Evolutionary conservation across 257 asterid genomes (phyloP).

Genomic region (Solanum commersonii): DNA sequence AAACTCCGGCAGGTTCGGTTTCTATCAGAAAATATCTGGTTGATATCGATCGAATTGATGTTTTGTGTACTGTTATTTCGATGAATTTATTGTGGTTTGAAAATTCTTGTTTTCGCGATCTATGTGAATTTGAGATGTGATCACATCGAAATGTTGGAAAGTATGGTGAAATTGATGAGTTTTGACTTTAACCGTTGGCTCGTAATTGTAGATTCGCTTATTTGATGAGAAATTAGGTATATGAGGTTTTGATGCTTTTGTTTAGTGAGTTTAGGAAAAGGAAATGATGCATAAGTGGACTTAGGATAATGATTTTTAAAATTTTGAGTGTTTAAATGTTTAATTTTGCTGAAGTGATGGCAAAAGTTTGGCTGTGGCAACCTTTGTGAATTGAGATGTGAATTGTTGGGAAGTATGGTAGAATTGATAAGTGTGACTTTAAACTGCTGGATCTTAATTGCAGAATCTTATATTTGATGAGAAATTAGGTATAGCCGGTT

Average conservation of each 20-base stretch:
- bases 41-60: background rate
- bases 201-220: background rate
- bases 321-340: too few species aligned
- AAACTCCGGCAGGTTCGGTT: conserved; percentile 80
- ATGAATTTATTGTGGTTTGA: background rate
- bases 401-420: background rate
- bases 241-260: background rate
- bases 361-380: too few species aligned
- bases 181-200: background rate
- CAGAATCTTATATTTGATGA: background rate
- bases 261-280: background rate
- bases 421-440: background rate
- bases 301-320: too few species aligned
- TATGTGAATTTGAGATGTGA: background rate
- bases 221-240: background rate
- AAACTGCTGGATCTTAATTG: background rate
- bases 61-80: background rate
- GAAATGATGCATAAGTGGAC: background rate
- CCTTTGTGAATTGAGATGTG: too few species aligned
- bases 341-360: too few species aligned
- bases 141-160: background rate
- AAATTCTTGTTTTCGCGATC: background rate
- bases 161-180: background rate
- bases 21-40: background rate
- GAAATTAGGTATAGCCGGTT: background rate